Evolutionary conservation across 495 filamentous ascomycete species (phyloP), one percentile per base, ranked within the genome.

Genomic region (Xylaria scruposa): DNA sequence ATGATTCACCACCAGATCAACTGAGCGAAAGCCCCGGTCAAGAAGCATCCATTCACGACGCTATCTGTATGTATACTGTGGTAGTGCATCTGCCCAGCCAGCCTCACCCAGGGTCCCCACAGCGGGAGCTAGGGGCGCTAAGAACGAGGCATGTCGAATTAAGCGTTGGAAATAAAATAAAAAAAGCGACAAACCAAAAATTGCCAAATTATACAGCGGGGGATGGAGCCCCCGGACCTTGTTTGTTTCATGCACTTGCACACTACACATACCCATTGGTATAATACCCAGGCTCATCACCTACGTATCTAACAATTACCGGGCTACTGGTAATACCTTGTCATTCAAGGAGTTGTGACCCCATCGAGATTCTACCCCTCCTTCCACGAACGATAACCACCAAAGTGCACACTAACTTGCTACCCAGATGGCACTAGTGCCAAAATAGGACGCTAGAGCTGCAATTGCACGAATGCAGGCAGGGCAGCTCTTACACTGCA

Each of bases 31-130:
- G 26, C 33, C 65, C 65, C 51, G 58, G 67, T 69, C 56, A 61
- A 36, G 38, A 63, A 42, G 60, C 38, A 44, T 63, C 60, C 60
- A 63, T 63, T 44, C 36, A 60, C 58, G 58, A 60, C 58, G 38
- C 60, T 42, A 63, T 44, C 40, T 38, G 58, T 40, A 31, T 31
- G 29, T 31, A 31, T 31, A 53, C 58, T 70, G 58, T 58, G 29
- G 68, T 47, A 70, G 29, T 70, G 68, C 56, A 53, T 60, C 68
- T 63, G 68, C 68, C 44, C 59, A 54, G 46, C 70, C 70, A 79
- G 77, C 77, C 77, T 76, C 77, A 79, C 38, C 31, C 31, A 44
- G 54, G 40, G 77, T 74, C 76, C 76, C 77, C 77, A 79, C 77
- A 79, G 77, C 77, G 77, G 77, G 75, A 79, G 67, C 77, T 79